These are phyloP conservation scores for Lactarius akahatsu DNA, from an alignment of 768 basidiomycete species.

Conservation along the genomic window DNA sequence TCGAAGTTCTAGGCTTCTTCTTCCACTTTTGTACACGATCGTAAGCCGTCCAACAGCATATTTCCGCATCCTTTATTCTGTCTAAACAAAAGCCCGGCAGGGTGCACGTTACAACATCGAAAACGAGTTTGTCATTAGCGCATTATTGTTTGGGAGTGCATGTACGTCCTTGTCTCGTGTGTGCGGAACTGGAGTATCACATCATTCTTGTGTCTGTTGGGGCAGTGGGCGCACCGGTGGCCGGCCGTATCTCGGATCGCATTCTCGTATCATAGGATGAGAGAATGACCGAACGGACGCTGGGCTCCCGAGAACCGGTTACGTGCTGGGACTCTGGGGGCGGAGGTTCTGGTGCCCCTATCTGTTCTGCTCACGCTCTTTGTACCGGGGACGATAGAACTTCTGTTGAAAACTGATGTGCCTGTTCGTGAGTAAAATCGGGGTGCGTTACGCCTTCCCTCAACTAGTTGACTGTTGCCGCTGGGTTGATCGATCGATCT, in stretches of 20 bases:
- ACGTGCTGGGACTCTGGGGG: constrained; percentile 49
- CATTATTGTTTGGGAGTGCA: constrained; percentile 61
- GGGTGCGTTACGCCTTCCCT: constrained; percentile 42
- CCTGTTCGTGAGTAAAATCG: constrained; percentile 62
- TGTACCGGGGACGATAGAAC: constrained; percentile 49
- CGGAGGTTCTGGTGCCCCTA: constrained; percentile 50
- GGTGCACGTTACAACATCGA: constrained; percentile 55
- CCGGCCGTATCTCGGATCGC: constrained; percentile 58
- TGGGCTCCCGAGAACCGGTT: constrained; percentile 74
- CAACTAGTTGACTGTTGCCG: not conserved
- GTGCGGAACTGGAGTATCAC: not conserved
- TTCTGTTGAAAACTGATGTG: constrained; percentile 51
- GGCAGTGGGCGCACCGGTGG: constrained; percentile 58
- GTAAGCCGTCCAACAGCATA: constrained; percentile 40
- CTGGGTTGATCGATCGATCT: not conserved
- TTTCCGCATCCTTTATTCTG: not conserved
- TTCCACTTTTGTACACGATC: constrained; percentile 66
- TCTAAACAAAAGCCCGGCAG: constrained; percentile 36
- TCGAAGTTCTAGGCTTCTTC: constrained; percentile 41
- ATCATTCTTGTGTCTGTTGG: not conserved
- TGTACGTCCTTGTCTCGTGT: constrained; percentile 39
- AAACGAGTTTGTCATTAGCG: constrained; percentile 57
- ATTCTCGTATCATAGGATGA: constrained; percentile 46
- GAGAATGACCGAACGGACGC: constrained; percentile 47
- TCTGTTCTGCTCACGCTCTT: constrained; percentile 50